Evolutionary conservation across 768 basidiomycete species (phyloP).

Genomic region (Hemileccinum rubropunctum): DNA sequence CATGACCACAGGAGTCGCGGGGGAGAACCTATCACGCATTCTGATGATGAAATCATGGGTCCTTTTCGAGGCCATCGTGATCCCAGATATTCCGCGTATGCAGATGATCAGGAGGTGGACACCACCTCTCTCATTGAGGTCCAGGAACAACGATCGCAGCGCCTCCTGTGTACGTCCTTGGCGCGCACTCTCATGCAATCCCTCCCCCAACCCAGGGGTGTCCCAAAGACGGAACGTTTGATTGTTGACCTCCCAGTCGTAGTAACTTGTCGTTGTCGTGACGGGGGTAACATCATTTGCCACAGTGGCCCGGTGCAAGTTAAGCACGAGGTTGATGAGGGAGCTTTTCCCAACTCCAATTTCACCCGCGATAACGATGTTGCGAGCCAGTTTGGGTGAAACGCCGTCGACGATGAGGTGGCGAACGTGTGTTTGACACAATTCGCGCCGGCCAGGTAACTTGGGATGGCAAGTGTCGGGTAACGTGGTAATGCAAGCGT

Average conservation of each 20-base stretch:
- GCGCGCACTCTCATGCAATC: slow-evolving; percentile 11
- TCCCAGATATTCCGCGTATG: slow-evolving; percentile 19
- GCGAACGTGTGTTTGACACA: slow-evolving; percentile 16
- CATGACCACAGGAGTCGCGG: slow-evolving; percentile 22
- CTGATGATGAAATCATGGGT: slow-evolving; percentile 17
- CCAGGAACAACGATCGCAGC: slow-evolving; percentile 18
- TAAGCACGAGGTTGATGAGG: slow-evolving; percentile 25
- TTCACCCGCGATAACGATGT: slow-evolving; percentile 26
- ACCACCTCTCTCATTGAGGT: slow-evolving; percentile 21
- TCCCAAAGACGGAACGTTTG: slow-evolving; percentile 27
- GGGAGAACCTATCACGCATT: slow-evolving; percentile 14
- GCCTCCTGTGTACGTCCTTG: slow-evolving; percentile 20
- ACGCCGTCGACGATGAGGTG: slow-evolving; percentile 15
- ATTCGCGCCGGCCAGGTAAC: slow-evolving; percentile 15
- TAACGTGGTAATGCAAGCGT: slow-evolving; percentile 22
- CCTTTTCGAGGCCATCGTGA: slow-evolving; percentile 16
- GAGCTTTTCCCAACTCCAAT: slow-evolving; percentile 30
- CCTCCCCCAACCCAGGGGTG: slow-evolving; percentile 30
- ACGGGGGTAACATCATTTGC: slow-evolving; percentile 17
- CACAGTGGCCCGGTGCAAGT: slow-evolving; percentile 17
- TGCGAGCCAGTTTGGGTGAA: slow-evolving; percentile 20
- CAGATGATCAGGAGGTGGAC: slow-evolving; percentile 28
- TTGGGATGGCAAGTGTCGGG: slow-evolving; percentile 22
- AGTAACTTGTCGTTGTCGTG: slow-evolving; percentile 11
- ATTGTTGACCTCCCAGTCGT: slow-evolving; percentile 12